Base-by-base conservation (phyloP, 768 basidiomycete species). In the Suillus weaverae region DNA sequence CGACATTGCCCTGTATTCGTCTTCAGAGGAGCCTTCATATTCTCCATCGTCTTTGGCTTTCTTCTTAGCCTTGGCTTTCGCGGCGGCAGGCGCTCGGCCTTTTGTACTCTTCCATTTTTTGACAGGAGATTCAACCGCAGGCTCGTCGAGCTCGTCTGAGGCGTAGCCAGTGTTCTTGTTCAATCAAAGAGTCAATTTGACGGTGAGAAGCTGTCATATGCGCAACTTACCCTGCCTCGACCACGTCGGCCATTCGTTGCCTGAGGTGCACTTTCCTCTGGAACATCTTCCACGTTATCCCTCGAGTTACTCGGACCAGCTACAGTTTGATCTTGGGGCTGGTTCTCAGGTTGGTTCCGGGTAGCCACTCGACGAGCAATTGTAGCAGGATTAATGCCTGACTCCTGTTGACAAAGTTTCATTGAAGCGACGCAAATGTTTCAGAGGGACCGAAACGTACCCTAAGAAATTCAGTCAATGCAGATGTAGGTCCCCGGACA, bases 401-500 rank as follows among this genome's bases (percentile, higher is more conserved):
- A 77, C 72, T 86, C 86, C 83, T 85, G 68, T 53, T 35, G n/a
- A 22, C 0, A 43, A 53, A 22, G 35, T 46, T 54, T 78, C 26
- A 69, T 75, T 30, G 82, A 36, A 59, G 33, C 26, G 57, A 51
- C 33, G 56, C 43, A 39, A 66, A 33, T 32, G 32, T 55, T 18
- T 35, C 57, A 64, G 56, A 18, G 51, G 30, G 3, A 43, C 14
- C 30, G 5, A n/a, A 32, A 75, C 80, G 35, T 65, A 91, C 93
- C 70, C 85, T 85, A 39, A 95, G 78, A 68, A 90, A 95, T 67
- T 92, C 91, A 41, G 93, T 94, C 14, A 95, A 77, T 0, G 93
- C 93, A 26, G 91, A 94, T 0, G 90, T 86, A 3, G 94, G 93
- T 0, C 94, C 93, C 14, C 89, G 85, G 50, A 94, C 86, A 64